Conservation (phyloP, 305 asterid genomes). For the Nicotiana rustica region DNA sequence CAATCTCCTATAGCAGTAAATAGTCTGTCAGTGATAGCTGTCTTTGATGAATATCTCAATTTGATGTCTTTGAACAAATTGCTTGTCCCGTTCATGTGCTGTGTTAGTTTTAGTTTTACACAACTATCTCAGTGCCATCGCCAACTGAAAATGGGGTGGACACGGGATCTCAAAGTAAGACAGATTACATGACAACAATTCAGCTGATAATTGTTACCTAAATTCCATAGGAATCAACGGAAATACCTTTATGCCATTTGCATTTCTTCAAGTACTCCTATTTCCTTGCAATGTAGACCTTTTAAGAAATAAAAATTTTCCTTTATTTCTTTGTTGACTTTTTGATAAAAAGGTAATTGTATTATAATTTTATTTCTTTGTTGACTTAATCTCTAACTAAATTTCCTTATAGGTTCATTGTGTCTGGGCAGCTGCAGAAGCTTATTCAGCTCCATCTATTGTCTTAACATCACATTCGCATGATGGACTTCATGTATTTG, state of each 20-base stretch:
- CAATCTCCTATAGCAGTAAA: neutral
- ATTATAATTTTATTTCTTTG: constrained; percentile 22
- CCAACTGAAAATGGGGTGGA: neutral
- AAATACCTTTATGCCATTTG: neutral
- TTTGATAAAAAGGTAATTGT: neutral
- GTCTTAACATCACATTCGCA: constrained; percentile 84
- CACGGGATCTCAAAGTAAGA: neutral
- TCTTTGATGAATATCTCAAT: neutral
- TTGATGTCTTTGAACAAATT: neutral
- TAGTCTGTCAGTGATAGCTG: neutral
- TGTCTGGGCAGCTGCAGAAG: constrained; percentile 99
- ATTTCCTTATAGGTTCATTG: constrained; percentile 76
- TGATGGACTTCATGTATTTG: constrained; percentile 97
- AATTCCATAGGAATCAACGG: neutral
- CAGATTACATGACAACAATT: neutral
- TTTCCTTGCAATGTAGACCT: neutral
- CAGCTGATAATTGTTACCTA: neutral
- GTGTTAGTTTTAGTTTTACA: neutral
- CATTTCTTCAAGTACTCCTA: constrained; percentile 9
- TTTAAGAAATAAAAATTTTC: neutral
- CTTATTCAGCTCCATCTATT: constrained; percentile 98
- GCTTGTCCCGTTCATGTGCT: neutral
- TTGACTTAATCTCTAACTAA: constrained; percentile 34
- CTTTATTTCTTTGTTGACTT: neutral
- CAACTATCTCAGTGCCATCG: neutral